These are phyloP conservation scores for Chaetomiaceae sp. DNA, from an alignment of 2,329 filamentous ascomycete species.

Conservation along the genomic window DNA sequence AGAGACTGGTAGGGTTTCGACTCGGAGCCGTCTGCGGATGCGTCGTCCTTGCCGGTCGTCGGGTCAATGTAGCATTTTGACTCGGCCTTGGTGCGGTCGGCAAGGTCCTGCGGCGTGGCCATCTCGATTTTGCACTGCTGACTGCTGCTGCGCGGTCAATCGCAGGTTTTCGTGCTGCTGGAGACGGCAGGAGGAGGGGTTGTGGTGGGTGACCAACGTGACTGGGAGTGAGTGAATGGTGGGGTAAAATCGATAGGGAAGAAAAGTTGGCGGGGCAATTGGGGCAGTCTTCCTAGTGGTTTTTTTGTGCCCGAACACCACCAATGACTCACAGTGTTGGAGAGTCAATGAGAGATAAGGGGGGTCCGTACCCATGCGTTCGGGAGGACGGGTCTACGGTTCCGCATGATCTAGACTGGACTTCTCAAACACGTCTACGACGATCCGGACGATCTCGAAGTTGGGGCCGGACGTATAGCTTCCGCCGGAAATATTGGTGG, in stretches of 20 bases:
- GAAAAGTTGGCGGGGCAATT: slow-evolving; percentile 24
- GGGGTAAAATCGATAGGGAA: slow-evolving; percentile 10
- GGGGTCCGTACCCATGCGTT: slow-evolving; percentile 2
- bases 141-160: slow-evolving; percentile 24
- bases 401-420: background rate
- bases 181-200: slow-evolving; percentile 9
- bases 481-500: background rate
- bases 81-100: slow-evolving; percentile 46
- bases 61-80: slow-evolving; percentile 71
- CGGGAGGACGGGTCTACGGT: background rate
- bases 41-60: slow-evolving; percentile 69
- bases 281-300: background rate
- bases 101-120: slow-evolving; percentile 46
- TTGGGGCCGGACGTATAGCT: background rate
- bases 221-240: slow-evolving; percentile 8
- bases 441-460: background rate
- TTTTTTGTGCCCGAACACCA: slow-evolving; percentile 8
- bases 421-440: slow-evolving; percentile 4
- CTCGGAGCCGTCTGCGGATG: slow-evolving; percentile 63
- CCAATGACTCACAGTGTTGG: slow-evolving; percentile 21
- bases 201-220: background rate
- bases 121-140: slow-evolving; percentile 35
- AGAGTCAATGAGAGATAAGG: slow-evolving; percentile 14
- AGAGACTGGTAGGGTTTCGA: slow-evolving; percentile 77
- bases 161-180: slow-evolving; percentile 15